Evolutionary conservation across 2,329 filamentous ascomycete genomes (phyloP), one percentile per base, ranked within the genome.

Genomic region (Penicillium frequentans): DNA sequence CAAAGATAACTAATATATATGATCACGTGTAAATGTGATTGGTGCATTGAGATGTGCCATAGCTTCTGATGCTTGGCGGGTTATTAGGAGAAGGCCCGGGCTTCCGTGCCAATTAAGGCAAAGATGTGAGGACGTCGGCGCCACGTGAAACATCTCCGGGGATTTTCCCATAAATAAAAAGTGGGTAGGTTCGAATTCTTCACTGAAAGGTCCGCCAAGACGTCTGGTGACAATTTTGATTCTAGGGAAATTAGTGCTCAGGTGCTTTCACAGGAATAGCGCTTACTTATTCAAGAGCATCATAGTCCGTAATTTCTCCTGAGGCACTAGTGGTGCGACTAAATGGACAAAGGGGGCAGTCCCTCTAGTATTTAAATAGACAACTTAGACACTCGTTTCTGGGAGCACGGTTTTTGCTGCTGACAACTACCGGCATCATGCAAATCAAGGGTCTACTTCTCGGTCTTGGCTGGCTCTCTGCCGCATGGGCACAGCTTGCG

Each of bases 61-160:
- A 46, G 29, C 26, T 42, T 45, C 24, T 53, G 13, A 29, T 24
- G 48, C 10, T 42, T 60, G 26, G 33, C 55, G 64, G 59, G 64
- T 56, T 19, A 16, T 49, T 27, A 42, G 24, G 13, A 37, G 26
- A 46, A 39, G 13, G 26, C 19, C 45, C 26, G 24, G 26, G 21
- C 37, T 46, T 54, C 50, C 45, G 45, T 42, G 50, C 16, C 50
- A 37, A 16, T 50, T 57, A 26, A 27, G 39, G 33, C 33, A 31
- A 29, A 31, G 53, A 44, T 24, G 44, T 23, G 37, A 53, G 21
- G 19, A 13, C 8, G n/a, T 16, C 26, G 27, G 27, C 45, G 23
- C 42, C 46, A 52, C 50, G 26, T 54, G 55, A 54, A 57, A 49
- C 55, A 24, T 7, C 29, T 14, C 23, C 29, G 27, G 5, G 37